These are phyloP conservation scores for Pisolithus tinctorius DNA, from an alignment of 768 basidiomycete species.

Conservation along the genomic window DNA sequence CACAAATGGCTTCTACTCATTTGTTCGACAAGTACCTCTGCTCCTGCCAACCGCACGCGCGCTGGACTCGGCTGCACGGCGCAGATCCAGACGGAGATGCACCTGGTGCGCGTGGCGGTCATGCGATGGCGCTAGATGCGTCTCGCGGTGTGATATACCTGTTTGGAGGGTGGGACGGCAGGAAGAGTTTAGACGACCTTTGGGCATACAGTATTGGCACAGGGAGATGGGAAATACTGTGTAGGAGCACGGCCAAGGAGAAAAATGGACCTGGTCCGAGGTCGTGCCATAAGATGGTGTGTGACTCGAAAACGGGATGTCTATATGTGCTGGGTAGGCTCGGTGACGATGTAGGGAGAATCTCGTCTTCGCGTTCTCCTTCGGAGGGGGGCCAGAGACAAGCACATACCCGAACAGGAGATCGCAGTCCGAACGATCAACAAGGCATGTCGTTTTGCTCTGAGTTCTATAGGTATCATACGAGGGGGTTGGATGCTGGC, in stretches of 20 bases:
- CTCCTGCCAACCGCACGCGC: conserved; percentile 49
- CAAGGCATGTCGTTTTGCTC: conserved; percentile 36
- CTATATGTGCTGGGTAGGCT: conserved; percentile 72
- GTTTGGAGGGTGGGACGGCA: conserved; percentile 75
- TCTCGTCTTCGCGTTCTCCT: not conserved
- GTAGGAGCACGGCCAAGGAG: conserved; percentile 46
- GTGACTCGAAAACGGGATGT: conserved; percentile 60
- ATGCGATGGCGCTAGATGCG: conserved; percentile 75
- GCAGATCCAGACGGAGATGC: conserved; percentile 58
- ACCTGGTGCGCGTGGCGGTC: conserved; percentile 66
- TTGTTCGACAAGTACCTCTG: conserved; percentile 58
- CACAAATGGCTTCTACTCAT: conserved; percentile 40
- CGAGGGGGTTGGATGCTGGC: conserved; percentile 50
- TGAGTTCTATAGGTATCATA: conserved; percentile 75
- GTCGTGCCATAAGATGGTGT: conserved; percentile 79
- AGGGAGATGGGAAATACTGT: conserved; percentile 57
- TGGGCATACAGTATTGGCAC: conserved; percentile 63
- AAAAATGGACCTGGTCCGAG: conserved; percentile 63
- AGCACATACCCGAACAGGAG: conserved; percentile 30
- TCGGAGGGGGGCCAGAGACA: conserved; percentile 7
- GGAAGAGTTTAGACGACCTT: conserved; percentile 68
- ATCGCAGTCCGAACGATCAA: conserved; percentile 11
- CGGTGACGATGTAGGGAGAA: conserved; percentile 41
- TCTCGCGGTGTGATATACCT: conserved; percentile 60
- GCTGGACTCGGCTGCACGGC: conserved; percentile 55